phyloP scores from a whole-genome alignment of 177 flowering plant species.

The Vitis hybrid region DNA sequence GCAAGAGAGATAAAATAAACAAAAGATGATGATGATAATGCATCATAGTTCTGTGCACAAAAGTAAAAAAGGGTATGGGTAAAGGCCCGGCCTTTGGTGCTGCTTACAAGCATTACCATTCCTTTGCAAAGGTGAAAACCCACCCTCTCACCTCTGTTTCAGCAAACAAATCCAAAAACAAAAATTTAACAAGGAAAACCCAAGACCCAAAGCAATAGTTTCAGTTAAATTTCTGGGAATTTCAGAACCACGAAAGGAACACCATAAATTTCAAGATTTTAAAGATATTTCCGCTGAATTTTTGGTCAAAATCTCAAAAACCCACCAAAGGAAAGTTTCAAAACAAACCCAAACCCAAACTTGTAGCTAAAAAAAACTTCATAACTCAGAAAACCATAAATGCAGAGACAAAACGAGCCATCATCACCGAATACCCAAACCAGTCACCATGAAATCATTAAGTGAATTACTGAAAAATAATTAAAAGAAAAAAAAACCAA shows the following conservation, averaged over 20 bases:
- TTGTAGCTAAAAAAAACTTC: slow-evolving; percentile 8
- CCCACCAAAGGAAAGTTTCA: slow-evolving; percentile 2
- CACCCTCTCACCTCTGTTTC: slow-evolving; percentile 21
- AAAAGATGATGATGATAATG: slow-evolving; percentile 20
- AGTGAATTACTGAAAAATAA: slow-evolving; percentile 9
- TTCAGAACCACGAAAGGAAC: slow-evolving; percentile 2
- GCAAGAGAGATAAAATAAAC: slow-evolving; percentile 21
- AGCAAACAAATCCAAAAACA: slow-evolving; percentile 11
- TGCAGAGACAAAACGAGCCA: slow-evolving; percentile 23
- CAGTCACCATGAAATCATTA: slow-evolving; percentile 17
- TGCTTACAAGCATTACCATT: slow-evolving; percentile 45
- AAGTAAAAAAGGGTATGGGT: slow-evolving; percentile 17
- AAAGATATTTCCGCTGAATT: not conserved
- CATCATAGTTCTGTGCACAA: slow-evolving; percentile 11
- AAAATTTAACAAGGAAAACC: slow-evolving; percentile 7
- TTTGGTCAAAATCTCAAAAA: slow-evolving; percentile 10
- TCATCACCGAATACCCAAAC: slow-evolving; percentile 17
- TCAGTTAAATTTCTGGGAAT: slow-evolving; percentile 2
- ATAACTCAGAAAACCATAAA: slow-evolving; percentile 13
- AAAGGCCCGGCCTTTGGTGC: slow-evolving; percentile 25
- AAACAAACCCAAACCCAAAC: slow-evolving; percentile 12
- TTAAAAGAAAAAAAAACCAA: not conserved
- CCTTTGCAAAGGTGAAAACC: slow-evolving; percentile 28
- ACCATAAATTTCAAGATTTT: not conserved
- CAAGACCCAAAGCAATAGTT: not conserved